Base-by-base conservation (phyloP, 148 eudicot species). In the Rhododendron simsii region DNA sequence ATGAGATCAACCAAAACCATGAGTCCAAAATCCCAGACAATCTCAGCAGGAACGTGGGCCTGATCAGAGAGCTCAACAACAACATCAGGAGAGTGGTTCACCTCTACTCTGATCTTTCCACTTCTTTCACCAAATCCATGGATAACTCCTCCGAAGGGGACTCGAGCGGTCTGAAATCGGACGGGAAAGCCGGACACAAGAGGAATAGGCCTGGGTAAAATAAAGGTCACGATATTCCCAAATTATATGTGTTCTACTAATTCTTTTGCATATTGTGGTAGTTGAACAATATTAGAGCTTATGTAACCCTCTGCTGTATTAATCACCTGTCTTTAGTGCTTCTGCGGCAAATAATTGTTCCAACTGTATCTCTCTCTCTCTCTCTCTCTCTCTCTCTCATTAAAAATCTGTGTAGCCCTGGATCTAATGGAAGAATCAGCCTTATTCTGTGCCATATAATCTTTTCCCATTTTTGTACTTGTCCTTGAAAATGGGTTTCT, bases 1-100 rank as follows among this genome's bases (percentile, higher is more conserved):
- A 92, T 81, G 93, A 96, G 92, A 96, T 96, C 82, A 96, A 96
- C 87, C 98, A 94, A 86, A 96, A 96, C 57, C 98, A 96, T 21
- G 98, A 94, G 87, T 96, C 98, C 4, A 91, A 95, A 59, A 89
- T 94, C 51, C 96, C 98, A 4, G 94, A 93, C 77, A 96, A 94
- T 20, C 88, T 96, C 78, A 87, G 91, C 87, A 87, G 94, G 75
- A 96, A 96, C 91, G 98, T 96, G 35, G 96, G 95, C 37, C 75
- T 96, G 78, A 94, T 96, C 26, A 93, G 92, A 78, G 98, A 96
- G 90, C 98, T 96, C 80, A 96, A 96, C 90, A 96, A 92, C 91
- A 96, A 96, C 69, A 94, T 96, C 65, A 90, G 93, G 86, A 91
- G 94, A 85, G 96, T 94, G 77, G 98, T 92, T 90, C 95, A 96